These are phyloP conservation scores for Termitomyces sp. DNA, from an alignment of 768 basidiomycete genomes.

Conservation along the genomic window DNA sequence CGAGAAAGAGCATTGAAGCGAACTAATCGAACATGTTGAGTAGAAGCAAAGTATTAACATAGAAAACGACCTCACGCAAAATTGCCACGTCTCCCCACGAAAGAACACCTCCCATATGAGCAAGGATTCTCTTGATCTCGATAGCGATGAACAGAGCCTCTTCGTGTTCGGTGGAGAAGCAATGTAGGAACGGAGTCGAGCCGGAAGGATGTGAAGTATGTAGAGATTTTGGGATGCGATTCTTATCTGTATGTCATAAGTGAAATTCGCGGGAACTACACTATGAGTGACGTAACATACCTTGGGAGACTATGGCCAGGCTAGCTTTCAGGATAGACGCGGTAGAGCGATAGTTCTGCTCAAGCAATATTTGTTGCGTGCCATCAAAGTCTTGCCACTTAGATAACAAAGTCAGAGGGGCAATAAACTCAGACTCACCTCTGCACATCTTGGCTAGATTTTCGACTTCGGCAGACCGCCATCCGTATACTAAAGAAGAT, in stretches of 20 bases:
- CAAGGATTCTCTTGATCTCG: conserved; percentile 77
- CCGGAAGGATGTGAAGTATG: conserved; percentile 66
- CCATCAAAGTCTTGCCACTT: conserved; percentile 53
- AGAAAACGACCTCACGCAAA: conserved; percentile 53
- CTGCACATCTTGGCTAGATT: conserved; percentile 72
- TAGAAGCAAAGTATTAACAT: background rate
- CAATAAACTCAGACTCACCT: conserved; percentile 32
- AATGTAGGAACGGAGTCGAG: conserved; percentile 52
- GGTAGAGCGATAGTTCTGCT: conserved; percentile 87
- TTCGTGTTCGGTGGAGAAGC: conserved; percentile 49
- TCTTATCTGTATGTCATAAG: conserved; percentile 49
- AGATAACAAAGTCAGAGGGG: background rate
- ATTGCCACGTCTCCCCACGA: conserved; percentile 77
- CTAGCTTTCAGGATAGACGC: conserved; percentile 69
- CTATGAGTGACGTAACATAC: conserved; percentile 30
- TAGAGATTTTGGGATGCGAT: conserved; percentile 71
- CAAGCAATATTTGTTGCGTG: conserved; percentile 68
- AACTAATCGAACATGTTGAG: conserved; percentile 43
- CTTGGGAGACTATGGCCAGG: conserved; percentile 79
- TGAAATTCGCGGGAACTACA: background rate
- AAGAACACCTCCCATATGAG: conserved; percentile 67
- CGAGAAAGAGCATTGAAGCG: conserved; percentile 81
- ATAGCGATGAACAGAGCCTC: conserved; percentile 70
- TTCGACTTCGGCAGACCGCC: conserved; percentile 77
- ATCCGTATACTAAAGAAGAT: conserved; percentile 63